Conservation (phyloP, 2,329 filamentous ascomycete genomes). For the Aspergillus sp. region DNA sequence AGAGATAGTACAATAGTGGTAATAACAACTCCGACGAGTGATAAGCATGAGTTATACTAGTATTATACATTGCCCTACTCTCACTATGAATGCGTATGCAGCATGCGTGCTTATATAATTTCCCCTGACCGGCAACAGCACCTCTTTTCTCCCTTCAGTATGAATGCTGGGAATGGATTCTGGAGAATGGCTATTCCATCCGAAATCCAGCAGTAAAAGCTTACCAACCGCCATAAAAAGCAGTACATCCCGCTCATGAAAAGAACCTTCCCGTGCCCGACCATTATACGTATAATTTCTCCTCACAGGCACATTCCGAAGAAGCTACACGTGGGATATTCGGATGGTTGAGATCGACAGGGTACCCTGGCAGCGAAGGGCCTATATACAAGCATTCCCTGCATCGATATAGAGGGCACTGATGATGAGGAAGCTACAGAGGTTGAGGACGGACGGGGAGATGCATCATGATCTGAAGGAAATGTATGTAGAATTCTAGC, state of each 20-base stretch:
- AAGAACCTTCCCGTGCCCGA: background rate
- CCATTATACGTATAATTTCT: background rate
- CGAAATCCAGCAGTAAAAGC: background rate
- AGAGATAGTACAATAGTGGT: too few relatives aligned
- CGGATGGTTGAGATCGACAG: slow-evolving; percentile 24
- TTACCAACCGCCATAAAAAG: background rate
- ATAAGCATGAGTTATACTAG: too few relatives aligned
- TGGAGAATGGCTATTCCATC: background rate
- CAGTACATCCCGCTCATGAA: background rate
- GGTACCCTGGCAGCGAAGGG: slow-evolving; percentile 21
- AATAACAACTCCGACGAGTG: too few relatives aligned
- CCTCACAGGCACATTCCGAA: slow-evolving; percentile 14
- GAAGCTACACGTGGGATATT: slow-evolving; percentile 23
- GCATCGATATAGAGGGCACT: slow-evolving; percentile 22
- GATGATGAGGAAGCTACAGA: slow-evolving; percentile 16
- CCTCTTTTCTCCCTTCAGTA: too few relatives aligned
- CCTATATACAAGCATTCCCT: slow-evolving; percentile 22
- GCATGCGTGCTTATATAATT: too few relatives aligned
- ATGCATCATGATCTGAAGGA: background rate
- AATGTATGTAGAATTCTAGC: background rate
- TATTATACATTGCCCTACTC: too few relatives aligned
- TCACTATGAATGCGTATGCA: too few relatives aligned
- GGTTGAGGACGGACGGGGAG: background rate
- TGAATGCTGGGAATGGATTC: too few relatives aligned
- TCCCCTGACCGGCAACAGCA: too few relatives aligned